A percentile compares a stretch with the other conserved stretches of the same genome.
These are phyloP conservation scores for Fonsecaea monophora DNA, from an alignment of 2,329 filamentous ascomycete genomes.

Conservation along the genomic window DNA sequence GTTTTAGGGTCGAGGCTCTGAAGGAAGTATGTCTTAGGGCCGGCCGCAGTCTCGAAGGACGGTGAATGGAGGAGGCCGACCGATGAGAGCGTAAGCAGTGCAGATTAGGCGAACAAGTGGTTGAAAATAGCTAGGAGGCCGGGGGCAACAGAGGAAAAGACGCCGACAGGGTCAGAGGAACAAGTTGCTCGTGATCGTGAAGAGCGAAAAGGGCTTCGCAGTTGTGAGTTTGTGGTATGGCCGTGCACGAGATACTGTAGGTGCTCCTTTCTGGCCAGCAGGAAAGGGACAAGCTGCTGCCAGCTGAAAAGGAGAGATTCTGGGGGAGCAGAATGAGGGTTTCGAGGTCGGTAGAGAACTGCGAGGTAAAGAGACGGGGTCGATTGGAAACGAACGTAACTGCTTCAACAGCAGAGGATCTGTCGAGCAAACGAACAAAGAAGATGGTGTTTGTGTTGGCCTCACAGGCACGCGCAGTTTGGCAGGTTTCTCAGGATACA, in stretches of 20 bases:
- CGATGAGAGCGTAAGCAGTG: constrained; percentile 24
- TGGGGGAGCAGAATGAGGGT: constrained; percentile 4
- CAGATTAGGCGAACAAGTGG: constrained; percentile 23
- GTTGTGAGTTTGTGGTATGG: constrained; percentile 9
- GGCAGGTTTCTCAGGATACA: constrained; percentile 10
- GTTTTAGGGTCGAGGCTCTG: constrained; percentile 13
- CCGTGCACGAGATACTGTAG: constrained; percentile 12
- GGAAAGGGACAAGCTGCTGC: constrained; percentile 29
- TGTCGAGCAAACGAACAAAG: constrained; percentile 24
- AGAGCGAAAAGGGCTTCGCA: background rate
- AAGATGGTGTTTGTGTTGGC: background rate
- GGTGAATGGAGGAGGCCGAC: constrained; percentile 60
- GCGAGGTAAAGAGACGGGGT: constrained; percentile 2
- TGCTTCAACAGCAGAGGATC: constrained; percentile 5
- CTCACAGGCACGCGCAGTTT: constrained; percentile 2
- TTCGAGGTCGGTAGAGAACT: background rate
- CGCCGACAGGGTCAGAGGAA: constrained; percentile 1
- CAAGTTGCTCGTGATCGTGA: constrained; percentile 6
- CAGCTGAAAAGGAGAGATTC: constrained; percentile 4
- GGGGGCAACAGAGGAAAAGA: constrained; percentile 17
- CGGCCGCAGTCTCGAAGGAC: constrained; percentile 50
- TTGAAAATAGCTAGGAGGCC: constrained; percentile 20
- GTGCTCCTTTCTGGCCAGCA: constrained; percentile 38
- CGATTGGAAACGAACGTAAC: constrained; percentile 25
- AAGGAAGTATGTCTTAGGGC: constrained; percentile 9